Evolutionary conservation across 2,329 filamentous ascomycete genomes (phyloP), one percentile per base, ranked within the genome.

Genomic region (Stagonosporopsis chrysanthemi): DNA sequence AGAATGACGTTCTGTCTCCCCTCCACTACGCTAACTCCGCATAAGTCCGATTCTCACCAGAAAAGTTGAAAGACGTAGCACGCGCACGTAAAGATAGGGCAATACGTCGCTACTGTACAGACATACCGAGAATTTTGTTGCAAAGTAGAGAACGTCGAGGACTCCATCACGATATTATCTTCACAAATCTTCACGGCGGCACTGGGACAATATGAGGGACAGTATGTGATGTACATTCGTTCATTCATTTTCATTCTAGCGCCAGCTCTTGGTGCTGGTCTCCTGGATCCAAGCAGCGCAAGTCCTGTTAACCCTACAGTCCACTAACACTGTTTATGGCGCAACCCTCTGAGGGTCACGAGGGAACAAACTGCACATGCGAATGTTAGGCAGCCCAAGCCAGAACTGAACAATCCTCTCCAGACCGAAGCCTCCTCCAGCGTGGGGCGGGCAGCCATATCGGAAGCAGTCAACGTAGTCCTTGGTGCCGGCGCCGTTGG

Each of bases 391-490:
- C 72, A 89, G 71, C 12, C 86, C 87, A 64, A 89, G 74, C 82
- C 86, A 89, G 72, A 88, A 84, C 79, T 86, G 85, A 55, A 89
- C 85, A 67, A 89, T 88, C 31, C 87, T 79, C 78, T 89, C 88
- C 72, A 89, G 71, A 14, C 87, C 87, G 62, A 89, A 80, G 39
- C 87, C 86, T 72, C 86, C 87, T 68, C 87, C 86, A 7, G 82
- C 86, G 74, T 89, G 87, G 26, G 84, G 85, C 65, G 85, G 82
- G 70, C 85, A 88, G 5, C 86, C 87, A 70, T 87, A 86, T 66
- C 82, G 78, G 81, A 89, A 89, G 60, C 83, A 83, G 66, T 85
- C 81, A 62, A 88, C 80, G 68, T 89, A 89, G 70, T 88, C 85
- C 71, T 83, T 81, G 59, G 88, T 84, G 7, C 86, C 86, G 46